Conservation (phyloP, 768 basidiomycete species). For the Hypsizygus marmoreus region DNA sequence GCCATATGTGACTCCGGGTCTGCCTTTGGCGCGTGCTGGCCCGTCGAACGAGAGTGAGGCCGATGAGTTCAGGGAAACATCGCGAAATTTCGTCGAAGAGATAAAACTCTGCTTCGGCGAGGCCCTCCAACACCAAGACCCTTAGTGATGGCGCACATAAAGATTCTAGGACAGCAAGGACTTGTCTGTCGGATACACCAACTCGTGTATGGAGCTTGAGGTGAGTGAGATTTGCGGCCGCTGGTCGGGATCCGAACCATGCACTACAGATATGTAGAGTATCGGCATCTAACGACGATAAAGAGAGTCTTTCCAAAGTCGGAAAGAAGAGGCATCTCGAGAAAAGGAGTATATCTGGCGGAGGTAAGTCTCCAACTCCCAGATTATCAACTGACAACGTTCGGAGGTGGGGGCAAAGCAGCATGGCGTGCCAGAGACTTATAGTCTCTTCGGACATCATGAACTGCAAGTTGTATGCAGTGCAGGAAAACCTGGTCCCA, state of each 20-base stretch:
- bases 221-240: conserved; percentile 20
- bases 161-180: conserved; percentile 14
- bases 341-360: conserved; percentile 17
- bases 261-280: conserved; percentile 15
- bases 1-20: conserved; percentile 24
- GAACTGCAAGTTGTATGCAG: conserved; percentile 1
- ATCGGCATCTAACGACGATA: conserved; percentile 20
- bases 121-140: conserved; percentile 27
- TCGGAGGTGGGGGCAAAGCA: conserved; percentile 22
- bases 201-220: conserved; percentile 27
- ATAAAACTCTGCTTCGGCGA: conserved; percentile 20
- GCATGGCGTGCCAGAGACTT: conserved; percentile 23
- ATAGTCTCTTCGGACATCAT: conserved; percentile 20
- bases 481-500: conserved; percentile 23
- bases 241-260: conserved; percentile 4
- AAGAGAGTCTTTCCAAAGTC: conserved; percentile 22
- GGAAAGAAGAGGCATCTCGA: conserved; percentile 15
- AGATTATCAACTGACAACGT: conserved; percentile 20
- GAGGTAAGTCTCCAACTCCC: conserved; percentile 15
- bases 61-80: conserved; percentile 21
- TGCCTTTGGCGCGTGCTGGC: conserved; percentile 23
- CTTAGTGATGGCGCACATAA: conserved; percentile 18
- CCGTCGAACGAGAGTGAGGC: conserved; percentile 27
- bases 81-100: conserved; percentile 20
- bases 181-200: conserved; percentile 21